Evolutionary conservation across 176 grass and related monocot genomes (phyloP), one percentile per base, ranked within the genome.

Genomic region (Saccharum spontaneum): DNA sequence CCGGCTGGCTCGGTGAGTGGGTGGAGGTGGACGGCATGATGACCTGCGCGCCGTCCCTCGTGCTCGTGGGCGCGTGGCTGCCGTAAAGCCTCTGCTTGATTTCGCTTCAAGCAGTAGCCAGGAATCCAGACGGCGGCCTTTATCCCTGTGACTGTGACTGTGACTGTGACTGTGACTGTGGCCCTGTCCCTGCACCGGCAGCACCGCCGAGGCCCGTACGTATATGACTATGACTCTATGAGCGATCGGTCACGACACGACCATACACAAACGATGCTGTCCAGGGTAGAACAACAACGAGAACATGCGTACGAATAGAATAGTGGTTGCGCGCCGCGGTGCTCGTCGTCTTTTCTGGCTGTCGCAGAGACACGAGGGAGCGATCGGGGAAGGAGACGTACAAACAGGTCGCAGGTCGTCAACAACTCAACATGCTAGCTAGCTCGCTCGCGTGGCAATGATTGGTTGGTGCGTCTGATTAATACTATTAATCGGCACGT

Each of bases 91-190:
- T 18, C 79, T 18, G 57, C 65, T 79, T 73, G 84, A 83, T 84
- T 79, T 90, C 50, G 88, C 88, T 90, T 86, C 37, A 90, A 90
- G 88, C 84, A 79, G 83, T 74, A 46, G 82, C 30, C 1, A 70
- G 59, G 84, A 66, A 66, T 43, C 50, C 57, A 59, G 54, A 22
- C n/a, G 54, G 54, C 36, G 3, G 36, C 40, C n/a, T 13, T 52
- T 50, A 50, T 50, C 78, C 76, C 26, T 70, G 28, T 28, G 28
- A 28, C 28, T 28, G 28, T 28, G 28, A 28, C 28, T 28, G 28
- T 28, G 28, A n/a, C 26, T 70, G 28, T 28, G 28, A 28, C 28
- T 28, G 28, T 28, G 28, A 28, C 28, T 28, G 28, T 28, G 28
- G 28, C 28, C 28, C 28, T 28, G 28, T 28, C 28, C 28, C 28